phyloP scores from a whole-genome alignment of 805 yeast genomes.

The Ogataea methylovora region DNA sequence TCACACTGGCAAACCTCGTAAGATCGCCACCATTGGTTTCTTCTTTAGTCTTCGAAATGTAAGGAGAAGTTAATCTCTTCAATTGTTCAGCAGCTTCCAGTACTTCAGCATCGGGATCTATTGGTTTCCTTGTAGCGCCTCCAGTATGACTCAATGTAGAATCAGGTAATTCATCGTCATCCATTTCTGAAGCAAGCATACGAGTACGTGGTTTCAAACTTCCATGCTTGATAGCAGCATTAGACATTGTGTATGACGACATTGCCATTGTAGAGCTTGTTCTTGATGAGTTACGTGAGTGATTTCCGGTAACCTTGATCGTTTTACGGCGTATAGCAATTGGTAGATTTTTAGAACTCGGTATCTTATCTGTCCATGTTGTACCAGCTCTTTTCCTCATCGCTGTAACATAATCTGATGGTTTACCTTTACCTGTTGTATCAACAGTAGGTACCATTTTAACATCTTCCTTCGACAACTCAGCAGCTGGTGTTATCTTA shows the following conservation, averaged over 20 bases:
- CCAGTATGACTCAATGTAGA: constrained; percentile 22
- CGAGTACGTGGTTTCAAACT: constrained; percentile 58
- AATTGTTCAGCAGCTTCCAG: constrained; percentile 24
- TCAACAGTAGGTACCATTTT: neutral
- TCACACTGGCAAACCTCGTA: constrained; percentile 27
- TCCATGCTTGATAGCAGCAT: constrained; percentile 52
- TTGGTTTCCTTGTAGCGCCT: constrained; percentile 21
- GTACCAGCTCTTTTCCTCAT: constrained; percentile 39
- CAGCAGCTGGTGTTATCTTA: too few relatives aligned
- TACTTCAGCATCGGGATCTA: constrained; percentile 25
- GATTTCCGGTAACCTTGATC: constrained; percentile 2
- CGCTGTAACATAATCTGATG: constrained; percentile 40
- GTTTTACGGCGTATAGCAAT: constrained; percentile 46
- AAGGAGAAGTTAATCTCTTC: constrained; percentile 9
- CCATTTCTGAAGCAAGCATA: constrained; percentile 68
- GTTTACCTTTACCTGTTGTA: constrained; percentile 36
- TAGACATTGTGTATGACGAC: constrained; percentile 6
- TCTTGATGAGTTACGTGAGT: constrained; percentile 8
- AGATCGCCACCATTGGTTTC: constrained; percentile 4
- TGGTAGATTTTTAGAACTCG: constrained; percentile 43
- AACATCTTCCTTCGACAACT: too few relatives aligned
- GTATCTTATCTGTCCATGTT: constrained; percentile 39
- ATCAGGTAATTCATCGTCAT: constrained; percentile 45
- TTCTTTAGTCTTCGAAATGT: neutral
- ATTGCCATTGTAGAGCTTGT: constrained; percentile 3